phyloP scores from a whole-genome alignment of 2,329 filamentous ascomycete genomes.

The Aspergillus spinulosporus region DNA sequence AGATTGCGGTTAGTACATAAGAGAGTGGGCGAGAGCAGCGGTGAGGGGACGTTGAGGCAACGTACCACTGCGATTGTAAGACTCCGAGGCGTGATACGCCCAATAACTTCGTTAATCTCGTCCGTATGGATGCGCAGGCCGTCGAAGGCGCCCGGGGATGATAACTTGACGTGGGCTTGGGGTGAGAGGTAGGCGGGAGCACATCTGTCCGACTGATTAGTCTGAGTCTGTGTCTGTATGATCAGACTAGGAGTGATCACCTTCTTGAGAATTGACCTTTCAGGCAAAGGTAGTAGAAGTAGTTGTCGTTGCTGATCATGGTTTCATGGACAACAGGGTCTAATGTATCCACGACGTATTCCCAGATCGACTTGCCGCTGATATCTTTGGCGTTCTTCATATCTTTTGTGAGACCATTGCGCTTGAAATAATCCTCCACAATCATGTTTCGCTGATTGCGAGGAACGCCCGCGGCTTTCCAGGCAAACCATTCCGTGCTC shows the following conservation, averaged over 20 bases:
- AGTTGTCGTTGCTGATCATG: background rate
- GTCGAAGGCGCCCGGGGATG: background rate
- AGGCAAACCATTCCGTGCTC: background rate
- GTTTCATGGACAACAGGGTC: slow-evolving; percentile 2
- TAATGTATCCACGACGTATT: background rate
- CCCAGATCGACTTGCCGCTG: background rate
- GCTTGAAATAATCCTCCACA: background rate
- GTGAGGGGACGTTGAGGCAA: too few species aligned
- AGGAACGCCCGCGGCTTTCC: background rate
- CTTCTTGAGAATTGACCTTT: background rate
- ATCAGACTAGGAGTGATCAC: too few species aligned
- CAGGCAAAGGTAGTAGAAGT: slow-evolving; percentile 1
- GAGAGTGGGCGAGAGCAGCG: too few species aligned
- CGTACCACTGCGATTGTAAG: background rate
- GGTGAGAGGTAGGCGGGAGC: background rate
- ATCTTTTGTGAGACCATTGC: background rate
- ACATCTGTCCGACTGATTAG: background rate
- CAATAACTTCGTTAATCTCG: background rate
- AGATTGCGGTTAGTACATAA: too few species aligned
- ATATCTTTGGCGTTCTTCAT: too few species aligned
- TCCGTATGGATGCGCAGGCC: background rate
- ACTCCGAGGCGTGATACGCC: background rate
- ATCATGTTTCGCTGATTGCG: background rate
- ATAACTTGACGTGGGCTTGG: background rate
- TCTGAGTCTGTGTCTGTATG: too few species aligned